Evolutionary conservation across 148 eudicot genomes (phyloP).

Genomic region (Nyssa sinensis): DNA sequence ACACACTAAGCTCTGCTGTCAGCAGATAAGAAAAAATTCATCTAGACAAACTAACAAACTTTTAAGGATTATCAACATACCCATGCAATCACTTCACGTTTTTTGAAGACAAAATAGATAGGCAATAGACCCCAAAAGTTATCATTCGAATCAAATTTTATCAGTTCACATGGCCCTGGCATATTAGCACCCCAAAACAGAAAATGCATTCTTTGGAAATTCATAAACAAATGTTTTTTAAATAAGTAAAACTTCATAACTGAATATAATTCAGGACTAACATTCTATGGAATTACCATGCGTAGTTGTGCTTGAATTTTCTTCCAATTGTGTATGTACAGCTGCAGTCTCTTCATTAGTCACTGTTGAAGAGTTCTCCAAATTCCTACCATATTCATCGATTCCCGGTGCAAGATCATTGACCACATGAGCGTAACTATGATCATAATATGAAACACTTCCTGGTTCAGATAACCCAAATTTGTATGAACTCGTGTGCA

Average conservation of each 20-base stretch:
- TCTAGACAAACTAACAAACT: background rate
- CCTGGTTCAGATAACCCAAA: conserved; percentile 79
- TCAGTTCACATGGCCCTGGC: background rate
- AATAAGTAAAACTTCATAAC: too few species aligned
- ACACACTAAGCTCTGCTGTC: background rate
- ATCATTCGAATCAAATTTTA: background rate
- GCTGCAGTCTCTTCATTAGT: conserved; percentile 42
- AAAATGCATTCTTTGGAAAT: background rate
- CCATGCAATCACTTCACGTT: background rate
- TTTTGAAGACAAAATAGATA: background rate
- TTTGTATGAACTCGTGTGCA: conserved; percentile 63
- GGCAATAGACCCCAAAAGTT: background rate
- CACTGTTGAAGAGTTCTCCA: conserved; percentile 41
- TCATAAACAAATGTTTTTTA: background rate
- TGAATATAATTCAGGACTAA: conserved; percentile 40
- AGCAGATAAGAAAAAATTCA: background rate
- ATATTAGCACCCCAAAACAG: conserved; percentile 4
- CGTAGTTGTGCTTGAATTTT: conserved; percentile 33
- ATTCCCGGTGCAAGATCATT: conserved; percentile 36
- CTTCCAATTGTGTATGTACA: conserved; percentile 45
- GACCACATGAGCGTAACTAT: conserved; percentile 45
- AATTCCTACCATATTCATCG: conserved; percentile 51
- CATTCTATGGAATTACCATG: conserved; percentile 51
- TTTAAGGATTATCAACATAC: background rate
- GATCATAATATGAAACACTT: conserved; percentile 59